phyloP scores from a whole-genome alignment of 2,329 filamentous ascomycete species.

The Ampelomyces quisqualis region DNA sequence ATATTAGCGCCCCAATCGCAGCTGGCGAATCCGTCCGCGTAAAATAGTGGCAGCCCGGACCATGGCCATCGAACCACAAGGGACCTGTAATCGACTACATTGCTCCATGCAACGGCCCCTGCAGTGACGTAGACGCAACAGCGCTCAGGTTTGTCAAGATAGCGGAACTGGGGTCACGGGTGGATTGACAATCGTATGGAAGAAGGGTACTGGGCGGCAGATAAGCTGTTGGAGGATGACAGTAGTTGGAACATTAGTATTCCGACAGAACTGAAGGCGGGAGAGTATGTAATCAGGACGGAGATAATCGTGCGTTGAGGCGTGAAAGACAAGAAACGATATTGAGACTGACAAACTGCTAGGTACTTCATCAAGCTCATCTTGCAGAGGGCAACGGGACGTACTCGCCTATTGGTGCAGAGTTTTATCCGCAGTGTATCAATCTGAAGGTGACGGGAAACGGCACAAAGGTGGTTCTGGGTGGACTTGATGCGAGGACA shows the following conservation, averaged over 20 bases:
- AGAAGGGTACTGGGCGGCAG: conserved; percentile 40
- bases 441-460: conserved; percentile 49
- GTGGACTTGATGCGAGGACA: conserved; percentile 38
- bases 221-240: conserved; percentile 41
- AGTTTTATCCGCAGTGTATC: conserved; percentile 54
- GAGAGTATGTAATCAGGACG: conserved; percentile 45
- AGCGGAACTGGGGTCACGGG: conserved; percentile 21
- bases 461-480: conserved; percentile 37
- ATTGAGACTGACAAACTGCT: background rate
- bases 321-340: no score
- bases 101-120: conserved; percentile 23
- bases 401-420: conserved; percentile 47
- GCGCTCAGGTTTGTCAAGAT: conserved; percentile 34
- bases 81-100: conserved; percentile 38
- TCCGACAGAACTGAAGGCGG: conserved; percentile 43
- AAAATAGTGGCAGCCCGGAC: conserved; percentile 32
- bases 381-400: conserved; percentile 29
- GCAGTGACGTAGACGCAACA: conserved; percentile 23
- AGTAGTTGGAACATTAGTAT: conserved; percentile 44
- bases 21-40: conserved; percentile 12
- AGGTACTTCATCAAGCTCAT: conserved; percentile 41
- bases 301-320: conserved; percentile 42
- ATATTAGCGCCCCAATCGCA: conserved; percentile 25
- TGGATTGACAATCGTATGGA: conserved; percentile 28
- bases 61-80: conserved; percentile 27